Conservation (phyloP, 2,329 filamentous ascomycete genomes). For the Daldinia eschscholtzii region DNA sequence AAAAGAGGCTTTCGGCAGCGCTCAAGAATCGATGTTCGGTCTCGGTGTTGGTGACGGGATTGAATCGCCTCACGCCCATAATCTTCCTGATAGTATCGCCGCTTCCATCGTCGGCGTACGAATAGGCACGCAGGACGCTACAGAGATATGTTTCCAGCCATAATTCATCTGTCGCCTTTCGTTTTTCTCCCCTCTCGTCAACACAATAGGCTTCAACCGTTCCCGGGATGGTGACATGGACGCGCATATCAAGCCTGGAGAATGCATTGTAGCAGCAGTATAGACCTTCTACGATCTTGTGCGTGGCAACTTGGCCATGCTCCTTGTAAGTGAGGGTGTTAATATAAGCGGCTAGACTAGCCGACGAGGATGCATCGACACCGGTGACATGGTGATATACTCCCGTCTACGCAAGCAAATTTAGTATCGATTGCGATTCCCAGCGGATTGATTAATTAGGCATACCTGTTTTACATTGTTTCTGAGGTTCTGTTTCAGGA, state of each 20-base stretch:
- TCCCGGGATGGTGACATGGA: slow-evolving; percentile 96
- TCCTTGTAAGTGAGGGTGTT: slow-evolving; percentile 96
- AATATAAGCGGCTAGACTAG: slow-evolving; percentile 96
- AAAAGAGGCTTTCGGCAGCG: slow-evolving; percentile 94
- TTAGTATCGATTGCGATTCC: slow-evolving; percentile 4
- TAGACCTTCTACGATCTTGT: slow-evolving; percentile 92
- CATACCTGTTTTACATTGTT: slow-evolving; percentile 65
- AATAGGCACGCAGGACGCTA: slow-evolving; percentile 92
- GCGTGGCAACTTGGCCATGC: slow-evolving; percentile 77
- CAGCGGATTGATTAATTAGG: slow-evolving; percentile 55
- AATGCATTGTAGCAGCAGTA: slow-evolving; percentile 99
- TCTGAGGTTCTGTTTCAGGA: slow-evolving; percentile 79
- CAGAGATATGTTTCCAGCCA: slow-evolving; percentile 99
- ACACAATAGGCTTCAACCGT: slow-evolving; percentile 98
- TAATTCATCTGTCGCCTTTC: slow-evolving; percentile 90
- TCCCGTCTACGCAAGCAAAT: slow-evolving; percentile 72
- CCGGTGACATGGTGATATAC: slow-evolving; percentile 99
- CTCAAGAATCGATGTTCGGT: slow-evolving; percentile 96
- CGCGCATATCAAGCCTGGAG: slow-evolving; percentile 96
- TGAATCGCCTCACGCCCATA: slow-evolving; percentile 96
- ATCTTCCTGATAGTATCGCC: slow-evolving; percentile 97
- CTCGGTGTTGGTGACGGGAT: slow-evolving; percentile 98
- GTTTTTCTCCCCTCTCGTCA: slow-evolving; percentile 95
- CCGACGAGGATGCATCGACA: slow-evolving; percentile 96
- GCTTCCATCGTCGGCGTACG: slow-evolving; percentile 94